These are phyloP conservation scores for Fusarium marasasianum DNA, from an alignment of 2,329 filamentous ascomycete genomes.

Conservation along the genomic window DNA sequence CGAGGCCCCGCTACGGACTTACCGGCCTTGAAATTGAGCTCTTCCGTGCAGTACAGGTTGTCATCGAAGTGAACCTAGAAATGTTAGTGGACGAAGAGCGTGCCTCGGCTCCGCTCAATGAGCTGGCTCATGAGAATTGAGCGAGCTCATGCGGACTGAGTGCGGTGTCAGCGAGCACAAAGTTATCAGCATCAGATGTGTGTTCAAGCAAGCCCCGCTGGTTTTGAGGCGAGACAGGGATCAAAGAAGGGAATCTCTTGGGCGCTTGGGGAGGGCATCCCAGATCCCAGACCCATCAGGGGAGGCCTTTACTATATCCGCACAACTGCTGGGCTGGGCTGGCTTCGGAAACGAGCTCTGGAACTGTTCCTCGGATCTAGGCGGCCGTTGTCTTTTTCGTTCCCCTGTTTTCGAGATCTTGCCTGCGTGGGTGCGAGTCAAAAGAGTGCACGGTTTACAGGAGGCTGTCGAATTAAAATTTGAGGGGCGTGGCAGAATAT, in stretches of 20 bases:
- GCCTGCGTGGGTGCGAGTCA: neutral
- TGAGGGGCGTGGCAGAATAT: neutral
- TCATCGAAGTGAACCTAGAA: neutral
- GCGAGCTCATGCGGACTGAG: neutral
- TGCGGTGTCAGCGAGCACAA: neutral
- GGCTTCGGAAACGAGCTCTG: neutral
- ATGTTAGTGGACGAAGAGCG: neutral
- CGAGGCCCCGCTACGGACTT: neutral
- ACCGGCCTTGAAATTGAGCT: constrained; percentile 5
- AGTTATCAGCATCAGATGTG: neutral
- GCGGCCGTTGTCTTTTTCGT: neutral
- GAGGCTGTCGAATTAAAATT: neutral
- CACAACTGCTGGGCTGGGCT: neutral
- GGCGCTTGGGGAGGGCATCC: neutral
- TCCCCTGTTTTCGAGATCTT: neutral
- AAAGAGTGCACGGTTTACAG: neutral
- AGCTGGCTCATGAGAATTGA: neutral
- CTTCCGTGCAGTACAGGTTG: neutral
- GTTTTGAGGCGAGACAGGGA: neutral
- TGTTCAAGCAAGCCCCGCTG: neutral
- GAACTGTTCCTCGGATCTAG: neutral
- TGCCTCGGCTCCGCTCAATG: neutral
- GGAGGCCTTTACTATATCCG: neutral
- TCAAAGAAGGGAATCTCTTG: neutral
- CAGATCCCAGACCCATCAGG: neutral